Conservation (phyloP, 768 basidiomycete species). For the Fomitopsis pulvina region DNA sequence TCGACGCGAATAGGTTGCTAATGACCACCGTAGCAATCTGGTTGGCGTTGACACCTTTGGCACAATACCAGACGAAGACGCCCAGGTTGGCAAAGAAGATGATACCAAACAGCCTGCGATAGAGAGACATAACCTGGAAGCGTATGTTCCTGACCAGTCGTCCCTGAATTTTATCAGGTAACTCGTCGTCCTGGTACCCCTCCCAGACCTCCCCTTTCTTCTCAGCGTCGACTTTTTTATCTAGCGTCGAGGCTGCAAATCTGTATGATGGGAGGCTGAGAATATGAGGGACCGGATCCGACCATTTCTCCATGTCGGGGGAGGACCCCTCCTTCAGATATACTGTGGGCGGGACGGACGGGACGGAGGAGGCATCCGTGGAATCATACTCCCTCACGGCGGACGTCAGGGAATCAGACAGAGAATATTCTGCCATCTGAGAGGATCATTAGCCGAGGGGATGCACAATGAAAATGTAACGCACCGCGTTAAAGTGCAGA, state of each 20-base stretch:
- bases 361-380: neutral
- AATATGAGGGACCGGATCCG: neutral
- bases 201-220: conserved; percentile 35
- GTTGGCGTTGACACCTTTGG: conserved; percentile 21
- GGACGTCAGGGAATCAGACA: too few relatives aligned
- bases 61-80: conserved; percentile 34
- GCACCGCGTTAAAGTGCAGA: too few relatives aligned
- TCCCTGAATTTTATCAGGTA: conserved; percentile 47
- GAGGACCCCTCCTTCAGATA: neutral
- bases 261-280: neutral
- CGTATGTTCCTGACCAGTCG: conserved; percentile 45
- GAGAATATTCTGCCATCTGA: too few relatives aligned
- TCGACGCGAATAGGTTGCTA: conserved; percentile 37
- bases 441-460: too few relatives aligned
- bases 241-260: conserved; percentile 26
- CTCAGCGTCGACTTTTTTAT: conserved; percentile 18
- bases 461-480: too few relatives aligned
- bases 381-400: neutral
- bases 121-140: conserved; percentile 47
- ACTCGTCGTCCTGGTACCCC: conserved; percentile 41
- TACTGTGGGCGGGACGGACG: neutral
- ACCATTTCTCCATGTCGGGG: neutral
- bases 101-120: conserved; percentile 48
- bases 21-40: conserved; percentile 32
- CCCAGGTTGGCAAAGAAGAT: conserved; percentile 46